Base-by-base conservation (phyloP, 192 early-diverging fungal species). In the Blastocladiella britannica region DNA sequence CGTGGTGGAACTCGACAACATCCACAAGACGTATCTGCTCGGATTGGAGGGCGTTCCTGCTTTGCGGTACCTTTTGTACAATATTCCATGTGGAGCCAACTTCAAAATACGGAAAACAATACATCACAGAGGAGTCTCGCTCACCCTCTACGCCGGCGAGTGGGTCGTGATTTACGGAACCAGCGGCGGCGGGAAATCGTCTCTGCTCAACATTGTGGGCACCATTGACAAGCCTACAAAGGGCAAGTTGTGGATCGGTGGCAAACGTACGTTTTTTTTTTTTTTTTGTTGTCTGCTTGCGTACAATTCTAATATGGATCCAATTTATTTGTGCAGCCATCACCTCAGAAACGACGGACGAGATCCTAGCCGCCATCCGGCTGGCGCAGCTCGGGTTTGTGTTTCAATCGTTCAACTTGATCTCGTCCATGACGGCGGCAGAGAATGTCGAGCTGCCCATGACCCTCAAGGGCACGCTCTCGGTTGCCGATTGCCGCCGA, bases 161-260 rank as follows among this genome's bases (percentile, higher is more conserved):
- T 67, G 65, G 65, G 62, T 67, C 5, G 59, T 54, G 12, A 56
- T 67, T 5, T 67, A 67, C 52, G 65, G 65, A 7, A 67, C 65
- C 23, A 63, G 62, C 25, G 65, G 65, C 3, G 62, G 65, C 22
- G 65, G 65, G 18, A 67, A 67, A 28, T 63, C 62, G 0, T 55
- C 53, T 25, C 47, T 67, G 52, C 54, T 67, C 28, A 67, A 67
- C 52, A 63, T 67, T 22, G 53, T 67, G 25, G 65, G 65, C 15
- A 67, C 65, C 54, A 67, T 67, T n/a, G 65, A 67, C 55, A 63
- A 63, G 55, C 65, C 65, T 0, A 63, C 65, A 1, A 67, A 67
- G 55, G 65, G 65, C 24, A 62, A 67, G 20, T 53, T 67, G 55
- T 56, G 55, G 8, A 58, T 67, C 15, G 58, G 65, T 29, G 62